phyloP scores from a whole-genome alignment of 1,139 yeast genomes.

The Magnusiomyces starmeri region DNA sequence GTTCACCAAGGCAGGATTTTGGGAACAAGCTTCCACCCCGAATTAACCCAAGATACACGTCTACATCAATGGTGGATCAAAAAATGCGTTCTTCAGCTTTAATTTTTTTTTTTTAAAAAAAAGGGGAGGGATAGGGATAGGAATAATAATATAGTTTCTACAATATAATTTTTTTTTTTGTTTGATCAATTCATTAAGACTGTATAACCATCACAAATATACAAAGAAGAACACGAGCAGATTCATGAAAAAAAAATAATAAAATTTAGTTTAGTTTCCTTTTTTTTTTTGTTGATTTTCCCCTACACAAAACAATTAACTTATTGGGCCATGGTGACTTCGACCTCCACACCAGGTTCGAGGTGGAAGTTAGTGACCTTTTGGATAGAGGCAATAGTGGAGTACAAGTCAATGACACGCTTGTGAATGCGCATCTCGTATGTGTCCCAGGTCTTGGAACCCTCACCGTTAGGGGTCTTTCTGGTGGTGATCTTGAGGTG shows the following conservation, averaged over 20 bases:
- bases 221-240: neutral
- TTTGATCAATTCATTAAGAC: neutral
- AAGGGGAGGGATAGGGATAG: no score
- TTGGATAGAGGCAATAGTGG: slow-evolving; percentile 91
- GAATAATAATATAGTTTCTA: no score
- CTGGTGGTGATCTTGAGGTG: slow-evolving; percentile 98
- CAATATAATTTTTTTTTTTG: neutral
- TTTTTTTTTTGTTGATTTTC: neutral
- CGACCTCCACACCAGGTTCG: slow-evolving; percentile 43
- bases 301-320: slow-evolving; percentile 1
- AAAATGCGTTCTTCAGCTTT: slow-evolving; percentile 4
- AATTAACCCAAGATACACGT: slow-evolving; percentile 50
- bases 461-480: slow-evolving; percentile 99
- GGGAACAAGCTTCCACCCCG: slow-evolving; percentile 83
- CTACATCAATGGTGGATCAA: slow-evolving; percentile 69
- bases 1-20: slow-evolving; percentile 60
- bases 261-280: neutral
- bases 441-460: slow-evolving; percentile 99
- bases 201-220: neutral
- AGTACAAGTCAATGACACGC: slow-evolving; percentile 98
- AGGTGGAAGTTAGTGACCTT: slow-evolving; percentile 90
- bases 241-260: neutral
- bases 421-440: slow-evolving; percentile 99
- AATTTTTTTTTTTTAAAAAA: neutral
- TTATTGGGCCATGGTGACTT: slow-evolving; percentile 39